A percentile compares a stretch with the other conserved stretches of the same genome.
phyloP scores from a whole-genome alignment of 2,329 filamentous ascomycete genomes.

The Sarocladiaceae sp. region DNA sequence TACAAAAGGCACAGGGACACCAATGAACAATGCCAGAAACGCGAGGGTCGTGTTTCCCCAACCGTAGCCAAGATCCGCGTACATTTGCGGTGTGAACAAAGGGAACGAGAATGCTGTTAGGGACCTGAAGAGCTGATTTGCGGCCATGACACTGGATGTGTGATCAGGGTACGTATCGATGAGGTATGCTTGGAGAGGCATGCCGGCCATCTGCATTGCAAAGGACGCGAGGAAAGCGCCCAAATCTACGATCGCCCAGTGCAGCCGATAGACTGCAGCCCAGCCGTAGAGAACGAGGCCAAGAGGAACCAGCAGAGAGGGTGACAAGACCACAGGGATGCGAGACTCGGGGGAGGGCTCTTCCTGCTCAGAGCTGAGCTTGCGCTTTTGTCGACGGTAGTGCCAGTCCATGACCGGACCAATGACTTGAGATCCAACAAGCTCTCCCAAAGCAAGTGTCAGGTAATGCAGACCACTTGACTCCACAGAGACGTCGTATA shows the following conservation, averaged over 20 bases:
- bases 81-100: constrained; percentile 38
- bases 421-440: constrained; percentile 46
- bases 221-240: constrained; percentile 28
- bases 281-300: constrained; percentile 41
- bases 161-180: constrained; percentile 43
- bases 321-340: constrained; percentile 24
- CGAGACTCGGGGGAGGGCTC: constrained; percentile 19
- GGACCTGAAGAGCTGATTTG: constrained; percentile 38
- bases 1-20: constrained; percentile 30
- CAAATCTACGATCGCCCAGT: constrained; percentile 35
- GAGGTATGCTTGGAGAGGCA: constrained; percentile 32
- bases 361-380: not conserved
- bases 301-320: constrained; percentile 36
- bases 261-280: constrained; percentile 29
- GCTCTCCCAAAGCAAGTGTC: constrained; percentile 58
- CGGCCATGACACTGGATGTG: constrained; percentile 42
- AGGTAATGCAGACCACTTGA: constrained; percentile 63
- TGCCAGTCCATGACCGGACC: constrained; percentile 38
- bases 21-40: constrained; percentile 30
- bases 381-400: constrained; percentile 16
- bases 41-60: constrained; percentile 32
- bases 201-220: constrained; percentile 25
- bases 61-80: constrained; percentile 26
- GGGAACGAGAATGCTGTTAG: constrained; percentile 43
- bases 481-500: constrained; percentile 52